Evolutionary conservation across 2,329 filamentous ascomycete species (phyloP).

Genomic region (Cladosporium austrohemisphaericum): DNA sequence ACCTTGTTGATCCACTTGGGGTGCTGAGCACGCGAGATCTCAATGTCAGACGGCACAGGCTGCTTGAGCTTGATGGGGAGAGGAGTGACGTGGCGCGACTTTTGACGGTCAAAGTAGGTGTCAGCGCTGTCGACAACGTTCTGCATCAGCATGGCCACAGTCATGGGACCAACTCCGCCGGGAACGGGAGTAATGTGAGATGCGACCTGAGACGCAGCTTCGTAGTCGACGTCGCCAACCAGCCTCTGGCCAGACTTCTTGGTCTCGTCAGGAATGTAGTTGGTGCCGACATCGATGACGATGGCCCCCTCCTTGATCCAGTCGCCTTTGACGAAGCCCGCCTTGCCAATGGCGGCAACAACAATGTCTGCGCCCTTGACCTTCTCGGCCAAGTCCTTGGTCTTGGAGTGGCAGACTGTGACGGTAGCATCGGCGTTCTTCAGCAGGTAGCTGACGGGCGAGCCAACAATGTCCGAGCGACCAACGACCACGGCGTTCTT

Average conservation of each 20-base stretch:
- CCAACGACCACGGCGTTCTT: slow-evolving; percentile 95
- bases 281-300: slow-evolving; percentile 96
- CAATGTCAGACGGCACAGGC: slow-evolving; percentile 94
- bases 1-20: slow-evolving; percentile 89
- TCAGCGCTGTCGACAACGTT: slow-evolving; percentile 89
- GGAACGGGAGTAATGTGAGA: slow-evolving; percentile 94
- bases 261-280: slow-evolving; percentile 82
- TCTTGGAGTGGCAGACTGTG: slow-evolving; percentile 92
- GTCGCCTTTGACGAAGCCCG: slow-evolving; percentile 85
- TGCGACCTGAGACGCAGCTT: slow-evolving; percentile 76
- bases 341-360: slow-evolving; percentile 84
- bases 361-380: slow-evolving; percentile 85
- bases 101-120: slow-evolving; percentile 76
- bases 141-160: slow-evolving; percentile 93
- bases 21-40: slow-evolving; percentile 79
- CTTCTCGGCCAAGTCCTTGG: slow-evolving; percentile 65
- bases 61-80: slow-evolving; percentile 74
- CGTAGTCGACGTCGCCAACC: slow-evolving; percentile 93
- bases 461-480: slow-evolving; percentile 94
- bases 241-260: slow-evolving; percentile 91
- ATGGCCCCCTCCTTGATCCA: slow-evolving; percentile 95
- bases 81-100: slow-evolving; percentile 72
- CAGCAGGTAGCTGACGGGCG: slow-evolving; percentile 90
- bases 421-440: slow-evolving; percentile 96
- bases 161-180: slow-evolving; percentile 97